phyloP scores from a whole-genome alignment of 164 flowering plant species.

The Berberis vulgaris region DNA sequence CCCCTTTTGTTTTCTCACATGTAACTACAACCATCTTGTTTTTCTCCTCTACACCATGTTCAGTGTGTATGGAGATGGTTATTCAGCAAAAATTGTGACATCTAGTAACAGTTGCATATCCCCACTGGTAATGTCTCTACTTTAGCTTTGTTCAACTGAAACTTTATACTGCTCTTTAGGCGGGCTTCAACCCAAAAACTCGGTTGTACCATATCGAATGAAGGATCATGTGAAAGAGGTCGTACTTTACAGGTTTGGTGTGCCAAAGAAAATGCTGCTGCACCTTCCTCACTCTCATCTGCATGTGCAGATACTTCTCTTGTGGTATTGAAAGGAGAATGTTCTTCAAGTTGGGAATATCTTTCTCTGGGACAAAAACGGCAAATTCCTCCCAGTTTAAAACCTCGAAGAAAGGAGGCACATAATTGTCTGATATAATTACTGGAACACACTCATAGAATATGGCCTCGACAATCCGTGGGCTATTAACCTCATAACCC shows the following conservation, averaged over 20 bases:
- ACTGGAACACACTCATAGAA: slow-evolving; percentile 36
- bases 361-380: slow-evolving; percentile 25
- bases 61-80: too few relatives aligned
- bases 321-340: slow-evolving; percentile 25
- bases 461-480: slow-evolving; percentile 32
- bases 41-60: too few relatives aligned
- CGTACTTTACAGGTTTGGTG: slow-evolving; percentile 24
- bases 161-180: neutral
- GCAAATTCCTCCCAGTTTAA: slow-evolving; percentile 30
- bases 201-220: slow-evolving; percentile 34
- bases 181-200: slow-evolving; percentile 10
- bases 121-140: neutral
- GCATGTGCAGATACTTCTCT: slow-evolving; percentile 22
- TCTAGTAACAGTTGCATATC: neutral
- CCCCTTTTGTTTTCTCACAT: too few relatives aligned
- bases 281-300: slow-evolving; percentile 21
- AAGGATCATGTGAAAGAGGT: slow-evolving; percentile 30
- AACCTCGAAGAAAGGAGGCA: slow-evolving; percentile 31
- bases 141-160: neutral
- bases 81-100: too few relatives aligned
- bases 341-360: slow-evolving; percentile 27
- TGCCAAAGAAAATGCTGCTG: slow-evolving; percentile 36
- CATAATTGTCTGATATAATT: slow-evolving; percentile 34
- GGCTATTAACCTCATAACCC: slow-evolving; percentile 38
- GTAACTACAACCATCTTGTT: too few relatives aligned